Base-by-base conservation (phyloP, 208 protist genomes). In the Acanthamoeba healyi region DNA sequence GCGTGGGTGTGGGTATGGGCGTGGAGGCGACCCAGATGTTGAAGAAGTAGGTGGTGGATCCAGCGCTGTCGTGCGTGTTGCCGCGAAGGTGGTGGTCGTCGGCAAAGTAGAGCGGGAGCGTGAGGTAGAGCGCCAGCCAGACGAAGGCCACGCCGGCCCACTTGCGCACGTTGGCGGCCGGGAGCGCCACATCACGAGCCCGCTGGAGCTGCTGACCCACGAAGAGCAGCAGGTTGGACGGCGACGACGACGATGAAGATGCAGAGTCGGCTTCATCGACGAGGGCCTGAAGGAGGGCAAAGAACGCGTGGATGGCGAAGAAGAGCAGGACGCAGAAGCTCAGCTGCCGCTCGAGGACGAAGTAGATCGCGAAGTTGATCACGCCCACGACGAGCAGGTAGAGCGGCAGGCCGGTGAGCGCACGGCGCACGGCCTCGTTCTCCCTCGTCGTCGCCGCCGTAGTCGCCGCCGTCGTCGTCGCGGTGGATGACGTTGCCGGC, bases 81-180 rank as follows among this genome's bases (percentile, higher is more conserved):
- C 2, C 58, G 65, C 24, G 29, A 0, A 58, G 10, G 24, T 61
- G 5, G 44, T 86, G 38, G 29, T 86, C 77, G 24, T 56, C 77
- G 77, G 77, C 77, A 38, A 86, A 86, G 77, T 86, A 86, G 77
- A 86, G 77, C 40, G 77, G 77, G 26, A 86, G 77, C 24, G 77
- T 86, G 46, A 86, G 38, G 44, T 86, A 86, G 42, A 86, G 77
- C 7, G 46, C 46, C 22, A 86, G 77, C 77, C 77, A 86, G 42
- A 86, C 26, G 26, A 86, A 44, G 77, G 29, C 77, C n/a, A 58
- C 32, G 77, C 77, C 77, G 24, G 44, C 77, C 40, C 46, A 86
- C 42, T 58, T 51, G n/a, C 77, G 77, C 38, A 86, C 77, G n/a
- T 86, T 32, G 26, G 77, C 42, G 29, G 44, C 77, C 0, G 77